Base-by-base conservation (phyloP, 1,139 yeast species). In the Hansenula sp. region DNA sequence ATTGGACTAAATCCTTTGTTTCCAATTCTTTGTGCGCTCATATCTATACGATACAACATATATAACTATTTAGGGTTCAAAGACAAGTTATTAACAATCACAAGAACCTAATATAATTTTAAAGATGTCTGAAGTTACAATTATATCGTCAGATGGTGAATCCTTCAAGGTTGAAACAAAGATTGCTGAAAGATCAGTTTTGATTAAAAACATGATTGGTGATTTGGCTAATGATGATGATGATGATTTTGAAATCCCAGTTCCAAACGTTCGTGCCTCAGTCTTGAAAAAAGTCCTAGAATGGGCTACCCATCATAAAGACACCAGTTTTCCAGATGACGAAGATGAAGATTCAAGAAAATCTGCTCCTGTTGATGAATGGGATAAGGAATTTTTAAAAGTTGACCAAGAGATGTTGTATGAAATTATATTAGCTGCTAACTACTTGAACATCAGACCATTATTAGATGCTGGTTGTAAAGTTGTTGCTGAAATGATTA, bases 331-430 rank as follows among this genome's bases (percentile, higher is more conserved):
- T 67, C 86, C 86, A 18, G 88, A 80, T 49, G 87, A 81, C 41
- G 91, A 84, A 48, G 86, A 82, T 49, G 94, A 85, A 52, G 93
- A 84, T 60, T 79, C 90, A 24, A 87, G 88, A 59, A 88, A 86
- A 57, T 76, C 88, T 6, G 88, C 89, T 5, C 93, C 93, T 1
- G 84, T 93, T 45, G 93, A 87, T 53, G 95, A 91, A 48, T 94
- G 99, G 99, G 99, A 94, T 68, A 88, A 88, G 66, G 89, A 86
- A 64, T 94, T 93, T 66, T 77, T 94, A 62, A 88, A 89, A 57
- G 98, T 94, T 36, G 99, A 94, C 67, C 99, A 94, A 67, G 99
- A 94, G 63, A 90, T 94, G 97, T 79, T 94, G 52, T 94, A 93
- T 61, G 99, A 93, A 64, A 93, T 94, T 65, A 90, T 94, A 53